Base-by-base conservation (phyloP, 345 rosid species). In the Kandelia obovata region DNA sequence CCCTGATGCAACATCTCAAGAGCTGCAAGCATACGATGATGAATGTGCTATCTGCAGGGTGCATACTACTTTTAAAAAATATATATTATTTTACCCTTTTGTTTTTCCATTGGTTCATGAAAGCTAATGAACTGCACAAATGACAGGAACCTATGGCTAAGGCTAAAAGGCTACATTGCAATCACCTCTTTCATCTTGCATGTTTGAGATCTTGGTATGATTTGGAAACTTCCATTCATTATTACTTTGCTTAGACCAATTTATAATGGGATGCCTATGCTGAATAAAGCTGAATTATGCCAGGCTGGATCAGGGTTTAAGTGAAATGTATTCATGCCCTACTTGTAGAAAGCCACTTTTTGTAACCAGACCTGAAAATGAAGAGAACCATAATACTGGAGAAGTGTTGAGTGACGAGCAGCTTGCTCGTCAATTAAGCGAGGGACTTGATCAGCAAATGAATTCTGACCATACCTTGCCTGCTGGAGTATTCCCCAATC, bases 21-120 rank as follows among this genome's bases (percentile, higher is more conserved):
- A 92, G 87, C 80, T 95, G 68, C 84, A 70, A 51, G 87, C 89
- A 71, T 95, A 86, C 76, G 94, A 95, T 72, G 98, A 95, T 81
- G 99, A 95, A 82, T 95, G 99, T 86, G 99, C 98, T 73, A 95
- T 95, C 60, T 95, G 99, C 73, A 85, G 99, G 89, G 98, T 95
- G 90, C 83, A 83, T 68, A 70, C 68, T 35, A 49, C 53, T 60
- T 6, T 28, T 28, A 2, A 28, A 28, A 21, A 21, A 21, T 0
- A 28, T 2, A 28, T 28, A 4, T 31, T 31, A 31, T 37, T 55
- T 71, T 71, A 27, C 56, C 13, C 75, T 63, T 53, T 67, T 0
- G 39, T 59, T 67, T 76, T 62, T 73, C 51, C 63, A 39, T 11
- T 57, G 65, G 35, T 68, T 58, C 62, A 27, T 67, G 66, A 69